Conservation (phyloP, 805 yeast genomes). For the Myxozyma melibiosi region DNA sequence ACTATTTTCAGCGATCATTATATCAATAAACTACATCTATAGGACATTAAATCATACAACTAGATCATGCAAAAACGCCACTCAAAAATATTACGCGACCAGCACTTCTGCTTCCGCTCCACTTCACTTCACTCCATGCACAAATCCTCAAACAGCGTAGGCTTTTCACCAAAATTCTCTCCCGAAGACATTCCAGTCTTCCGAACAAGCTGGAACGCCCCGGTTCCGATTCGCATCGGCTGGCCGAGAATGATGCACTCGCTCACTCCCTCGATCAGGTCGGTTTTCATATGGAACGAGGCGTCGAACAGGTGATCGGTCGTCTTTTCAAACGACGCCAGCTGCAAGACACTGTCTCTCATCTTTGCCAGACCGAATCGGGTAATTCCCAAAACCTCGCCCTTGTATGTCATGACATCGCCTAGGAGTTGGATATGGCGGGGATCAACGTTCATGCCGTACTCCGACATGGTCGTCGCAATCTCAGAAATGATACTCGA, state of each 20-base stretch:
- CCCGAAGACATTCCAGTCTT: conserved; percentile 19
- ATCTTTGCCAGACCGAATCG: conserved; percentile 96
- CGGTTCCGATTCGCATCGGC: conserved; percentile 97
- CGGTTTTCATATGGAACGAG: conserved; percentile 95
- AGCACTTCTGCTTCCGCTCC: too few relatives aligned
- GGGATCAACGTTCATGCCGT: conserved; percentile 99
- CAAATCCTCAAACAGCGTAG: conserved; percentile 51
- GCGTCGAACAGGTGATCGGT: conserved; percentile 98
- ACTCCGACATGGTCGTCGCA: conserved; percentile 96
- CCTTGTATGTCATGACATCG: conserved; percentile 98
- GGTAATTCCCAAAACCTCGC: conserved; percentile 96
- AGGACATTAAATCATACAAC: too few relatives aligned
- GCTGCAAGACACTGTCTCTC: conserved; percentile 96
- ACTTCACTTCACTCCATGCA: too few relatives aligned
- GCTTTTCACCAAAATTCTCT: conserved; percentile 42
- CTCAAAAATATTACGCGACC: too few relatives aligned
- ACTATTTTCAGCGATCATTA: too few relatives aligned
- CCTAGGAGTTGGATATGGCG: conserved; percentile 97
- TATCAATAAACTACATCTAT: too few relatives aligned
- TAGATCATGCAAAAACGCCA: too few relatives aligned
- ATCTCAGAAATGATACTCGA: conserved; percentile 90
- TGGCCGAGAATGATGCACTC: conserved; percentile 98
- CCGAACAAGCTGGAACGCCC: conserved; percentile 75
- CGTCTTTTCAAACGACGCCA: conserved; percentile 97
- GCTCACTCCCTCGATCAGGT: conserved; percentile 93